Base-by-base conservation (phyloP, 768 basidiomycete genomes). In the Kwoniella pini region DNA sequence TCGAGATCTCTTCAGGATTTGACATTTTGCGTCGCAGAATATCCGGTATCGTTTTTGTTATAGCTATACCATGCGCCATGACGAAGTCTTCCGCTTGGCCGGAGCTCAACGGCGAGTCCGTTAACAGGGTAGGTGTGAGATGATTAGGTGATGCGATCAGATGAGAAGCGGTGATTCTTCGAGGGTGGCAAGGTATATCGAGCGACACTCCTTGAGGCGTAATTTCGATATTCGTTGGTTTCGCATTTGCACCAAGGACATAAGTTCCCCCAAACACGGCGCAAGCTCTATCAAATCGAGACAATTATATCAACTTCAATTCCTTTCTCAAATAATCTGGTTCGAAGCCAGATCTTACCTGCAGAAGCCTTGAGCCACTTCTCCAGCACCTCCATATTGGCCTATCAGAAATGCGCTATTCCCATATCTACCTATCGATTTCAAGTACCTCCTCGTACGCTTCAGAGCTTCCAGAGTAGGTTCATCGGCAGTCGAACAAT, bases 341-440 rank as follows among this genome's bases (percentile, higher is more conserved):
- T n/a, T n/a, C 60, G 28, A 56, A 27, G 36, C 55, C 17, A 5
- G 24, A n/a, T 62, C 77, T 51, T 21, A 80, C 81, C 82, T 70
- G 53, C 82, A 83, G 65, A 82, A 98, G 1, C 93, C 94, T 78
- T 97, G 95, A 0, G 89, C 84, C 11, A 97, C 86, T 71, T 97
- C 95, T 4, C 95, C 95, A 0, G 88, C 82, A 19, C 92, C 90
- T 17, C 95, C 95, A 74, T 96, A 97, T 67, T 96, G 91, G 0
- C 91, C 91, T n/a, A 98, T 82, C 15, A 98, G 84, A 80, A 92
- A 97, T 1, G 93, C 86, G 0, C 86, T 86, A n/a, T 78, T 83
- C 77, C 94, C 94, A 71, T 96, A 97, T 28, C 90, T 83, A 2
- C 94, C 93, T 17, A 85, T 79, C 0, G 92, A 90, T 48, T 82